Evolutionary conservation across 805 yeast species (phyloP).

Genomic region (Jamesozyma jinghongensis): DNA sequence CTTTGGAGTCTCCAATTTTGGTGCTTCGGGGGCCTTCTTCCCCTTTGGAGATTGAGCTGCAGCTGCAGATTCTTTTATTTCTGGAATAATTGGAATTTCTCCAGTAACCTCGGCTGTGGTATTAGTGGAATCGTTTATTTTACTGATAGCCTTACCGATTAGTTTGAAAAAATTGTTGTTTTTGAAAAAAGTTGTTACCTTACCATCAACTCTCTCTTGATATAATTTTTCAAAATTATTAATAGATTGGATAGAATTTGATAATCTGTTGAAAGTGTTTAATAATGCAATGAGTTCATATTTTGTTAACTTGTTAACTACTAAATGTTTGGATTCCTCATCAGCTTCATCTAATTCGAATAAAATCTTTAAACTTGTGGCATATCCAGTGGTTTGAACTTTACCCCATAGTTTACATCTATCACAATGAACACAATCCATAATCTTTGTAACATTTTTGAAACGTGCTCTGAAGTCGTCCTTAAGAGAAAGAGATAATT

Average conservation of each 20-base stretch:
- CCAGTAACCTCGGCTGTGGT: not conserved
- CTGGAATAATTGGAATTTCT: not conserved
- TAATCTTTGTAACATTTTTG: constrained; percentile 79
- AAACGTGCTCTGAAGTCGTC: constrained; percentile 81
- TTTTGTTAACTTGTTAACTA: constrained; percentile 54
- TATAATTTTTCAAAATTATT: constrained; percentile 58
- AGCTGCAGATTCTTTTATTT: not conserved
- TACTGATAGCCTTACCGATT: constrained; percentile 21
- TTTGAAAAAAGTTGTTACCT: constrained; percentile 18
- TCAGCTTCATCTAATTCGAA: constrained; percentile 57
- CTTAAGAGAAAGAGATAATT: constrained; percentile 45
- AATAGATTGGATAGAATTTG: constrained; percentile 69
- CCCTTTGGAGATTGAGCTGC: not conserved
- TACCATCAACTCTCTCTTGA: constrained; percentile 24
- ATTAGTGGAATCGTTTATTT: constrained; percentile 19
- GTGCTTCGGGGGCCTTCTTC: not conserved
- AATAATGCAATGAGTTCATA: constrained; percentile 84
- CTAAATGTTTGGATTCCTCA: constrained; percentile 36
- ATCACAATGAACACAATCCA: constrained; percentile 99
- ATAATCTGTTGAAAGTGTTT: constrained; percentile 86
- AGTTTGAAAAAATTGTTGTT: constrained; percentile 28
- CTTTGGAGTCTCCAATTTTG: not conserved
- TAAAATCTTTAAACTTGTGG: constrained; percentile 84
- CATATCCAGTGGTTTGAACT: constrained; percentile 94
- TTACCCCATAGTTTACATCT: constrained; percentile 98